phyloP scores from a whole-genome alignment of 305 asterid species.

The Rubia balearica region DNA sequence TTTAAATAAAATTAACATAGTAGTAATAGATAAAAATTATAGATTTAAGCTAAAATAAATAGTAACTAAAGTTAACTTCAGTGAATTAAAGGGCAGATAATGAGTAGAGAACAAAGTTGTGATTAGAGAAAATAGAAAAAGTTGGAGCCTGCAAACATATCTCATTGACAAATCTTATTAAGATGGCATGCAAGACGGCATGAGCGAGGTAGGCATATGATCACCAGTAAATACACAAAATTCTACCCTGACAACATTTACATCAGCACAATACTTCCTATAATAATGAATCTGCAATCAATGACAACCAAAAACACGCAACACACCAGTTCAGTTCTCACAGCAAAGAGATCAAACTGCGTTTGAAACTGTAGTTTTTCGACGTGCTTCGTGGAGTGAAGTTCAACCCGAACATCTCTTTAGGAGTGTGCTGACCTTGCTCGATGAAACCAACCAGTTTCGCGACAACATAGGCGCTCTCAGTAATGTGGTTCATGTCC shows the following conservation, averaged over 20 bases:
- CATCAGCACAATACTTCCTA: not conserved
- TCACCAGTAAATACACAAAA: not conserved
- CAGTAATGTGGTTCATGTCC: slow-evolving; percentile 58
- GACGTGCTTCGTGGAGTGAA: slow-evolving; percentile 54
- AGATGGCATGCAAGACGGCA: not conserved
- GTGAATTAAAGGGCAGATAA: too few species aligned
- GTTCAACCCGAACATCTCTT: slow-evolving; percentile 82
- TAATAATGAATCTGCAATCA: slow-evolving; percentile 4
- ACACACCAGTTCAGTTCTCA: slow-evolving; percentile 1
- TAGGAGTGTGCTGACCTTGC: slow-evolving; percentile 42
- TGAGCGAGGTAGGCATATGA: not conserved
- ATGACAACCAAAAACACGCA: not conserved
- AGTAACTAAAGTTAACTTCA: too few species aligned
- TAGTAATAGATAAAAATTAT: too few species aligned
- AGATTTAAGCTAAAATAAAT: too few species aligned
- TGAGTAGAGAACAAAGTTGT: too few species aligned
- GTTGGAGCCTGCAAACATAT: not conserved
- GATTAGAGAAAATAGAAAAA: too few species aligned
- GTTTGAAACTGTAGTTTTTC: slow-evolving; percentile 46
- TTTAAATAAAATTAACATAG: too few species aligned
- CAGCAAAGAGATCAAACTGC: slow-evolving; percentile 51
- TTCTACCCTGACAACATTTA: not conserved
- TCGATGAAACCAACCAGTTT: slow-evolving; percentile 57
- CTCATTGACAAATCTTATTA: not conserved
- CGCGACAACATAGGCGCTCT: slow-evolving; percentile 70